Percentiles rank a stretch among this genome's conserved stretches.
phyloP scores from a whole-genome alignment of 352 stramenopile species.

The Phytophthora hibernalis region DNA sequence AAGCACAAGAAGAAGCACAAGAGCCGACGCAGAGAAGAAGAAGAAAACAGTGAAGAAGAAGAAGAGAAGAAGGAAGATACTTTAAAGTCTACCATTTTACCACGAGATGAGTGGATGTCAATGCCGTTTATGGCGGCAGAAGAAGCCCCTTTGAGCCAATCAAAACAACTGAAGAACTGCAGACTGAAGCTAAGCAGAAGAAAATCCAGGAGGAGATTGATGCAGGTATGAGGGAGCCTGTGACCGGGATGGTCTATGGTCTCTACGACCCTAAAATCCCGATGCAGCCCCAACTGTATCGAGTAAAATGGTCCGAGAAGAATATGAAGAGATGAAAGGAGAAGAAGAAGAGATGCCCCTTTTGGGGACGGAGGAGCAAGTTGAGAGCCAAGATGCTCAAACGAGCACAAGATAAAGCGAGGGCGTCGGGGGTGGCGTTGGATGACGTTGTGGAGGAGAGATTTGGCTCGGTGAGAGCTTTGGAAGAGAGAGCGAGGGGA shows the following conservation, averaged over 20 bases:
- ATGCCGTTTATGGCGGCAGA: constrained; percentile 70
- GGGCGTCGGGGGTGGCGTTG: constrained; percentile 55
- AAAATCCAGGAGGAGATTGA: constrained; percentile 82
- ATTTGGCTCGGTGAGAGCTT: constrained; percentile 60
- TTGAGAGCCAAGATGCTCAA: constrained; percentile 87
- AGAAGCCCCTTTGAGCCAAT: constrained; percentile 27
- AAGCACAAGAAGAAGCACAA: constrained; percentile 46
- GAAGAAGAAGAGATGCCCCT: constrained; percentile 38
- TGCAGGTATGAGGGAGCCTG: constrained; percentile 72
- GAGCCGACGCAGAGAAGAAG: constrained; percentile 29
- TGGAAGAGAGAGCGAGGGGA: constrained; percentile 59
- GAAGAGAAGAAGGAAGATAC: constrained; percentile 2
- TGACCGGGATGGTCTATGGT: constrained; percentile 82
- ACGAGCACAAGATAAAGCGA: constrained; percentile 66
- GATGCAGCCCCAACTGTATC: constrained; percentile 46
- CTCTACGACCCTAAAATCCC: constrained; percentile 83
- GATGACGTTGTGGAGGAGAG: constrained; percentile 70
- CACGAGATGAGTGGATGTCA: constrained; percentile 83
- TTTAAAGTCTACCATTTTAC: constrained; percentile 24
- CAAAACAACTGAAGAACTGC: constrained; percentile 52
- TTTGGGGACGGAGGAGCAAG: constrained; percentile 81
- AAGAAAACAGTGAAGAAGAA: constrained; percentile 23
- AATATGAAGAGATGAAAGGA: constrained; percentile 9
- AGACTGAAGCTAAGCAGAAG: constrained; percentile 55
- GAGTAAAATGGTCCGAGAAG: constrained; percentile 27